A percentile compares a stretch with the other conserved stretches of the same genome.
Evolutionary conservation across 1,139 yeast species (phyloP).

Genomic region (Sugiyamaella novakii): DNA sequence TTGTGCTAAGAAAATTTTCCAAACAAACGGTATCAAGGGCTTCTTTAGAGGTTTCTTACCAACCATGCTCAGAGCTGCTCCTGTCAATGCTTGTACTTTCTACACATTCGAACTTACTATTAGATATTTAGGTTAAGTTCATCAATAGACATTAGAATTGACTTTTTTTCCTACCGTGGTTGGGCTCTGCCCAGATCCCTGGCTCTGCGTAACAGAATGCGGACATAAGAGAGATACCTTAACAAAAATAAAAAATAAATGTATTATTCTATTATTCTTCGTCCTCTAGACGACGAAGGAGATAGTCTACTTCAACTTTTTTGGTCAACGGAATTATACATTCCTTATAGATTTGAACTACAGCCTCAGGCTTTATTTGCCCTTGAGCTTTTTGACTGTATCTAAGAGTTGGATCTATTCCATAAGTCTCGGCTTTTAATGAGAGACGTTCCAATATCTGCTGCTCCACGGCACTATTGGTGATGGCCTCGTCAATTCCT

Average conservation of each 20-base stretch:
- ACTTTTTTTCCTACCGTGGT: background rate
- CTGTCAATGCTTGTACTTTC: conserved; percentile 95
- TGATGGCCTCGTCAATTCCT: conserved; percentile 79
- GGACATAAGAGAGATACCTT: too few species aligned
- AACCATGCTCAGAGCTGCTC: conserved; percentile 91
- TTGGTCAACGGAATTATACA: conserved; percentile 92
- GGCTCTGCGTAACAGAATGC: background rate
- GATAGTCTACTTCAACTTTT: conserved; percentile 89
- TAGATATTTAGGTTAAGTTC: conserved; percentile 34
- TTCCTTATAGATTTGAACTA: conserved; percentile 81
- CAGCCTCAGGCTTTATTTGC: conserved; percentile 76
- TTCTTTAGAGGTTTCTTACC: conserved; percentile 89
- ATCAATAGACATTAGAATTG: background rate
- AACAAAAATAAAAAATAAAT: too few species aligned
- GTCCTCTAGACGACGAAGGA: conserved; percentile 78
- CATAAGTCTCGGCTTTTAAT: conserved; percentile 81
- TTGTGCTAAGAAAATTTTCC: conserved; percentile 58
- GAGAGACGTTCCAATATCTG: conserved; percentile 76
- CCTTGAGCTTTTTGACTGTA: conserved; percentile 70
- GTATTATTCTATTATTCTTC: conserved; percentile 12
- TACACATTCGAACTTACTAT: conserved; percentile 87
- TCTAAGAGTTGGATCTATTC: conserved; percentile 79
- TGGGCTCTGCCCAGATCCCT: conserved; percentile 2
- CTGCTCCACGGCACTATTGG: conserved; percentile 83
- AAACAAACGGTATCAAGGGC: conserved; percentile 65